Conservation (phyloP, 2,329 filamentous ascomycete genomes). For the Basipetospora chlamydospora region DNA sequence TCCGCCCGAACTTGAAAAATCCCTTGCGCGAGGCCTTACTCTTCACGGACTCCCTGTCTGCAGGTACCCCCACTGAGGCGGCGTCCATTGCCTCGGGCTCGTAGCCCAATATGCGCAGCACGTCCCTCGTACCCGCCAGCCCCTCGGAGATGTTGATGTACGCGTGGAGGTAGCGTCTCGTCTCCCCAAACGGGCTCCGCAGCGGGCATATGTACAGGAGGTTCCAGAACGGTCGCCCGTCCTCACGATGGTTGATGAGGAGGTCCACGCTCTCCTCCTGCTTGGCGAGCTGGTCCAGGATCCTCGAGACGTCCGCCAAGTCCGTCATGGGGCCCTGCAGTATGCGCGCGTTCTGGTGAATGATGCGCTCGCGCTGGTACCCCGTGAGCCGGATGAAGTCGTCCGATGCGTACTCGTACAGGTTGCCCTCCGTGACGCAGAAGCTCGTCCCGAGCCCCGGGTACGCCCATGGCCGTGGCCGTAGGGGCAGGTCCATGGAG, state of each 20-base stretch:
- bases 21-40: slow-evolving; percentile 14
- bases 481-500: slow-evolving; percentile 19
- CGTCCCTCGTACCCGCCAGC: too few relatives aligned
- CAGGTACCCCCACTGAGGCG: neutral
- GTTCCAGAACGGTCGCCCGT: slow-evolving; percentile 41
- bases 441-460: slow-evolving; percentile 44
- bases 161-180: slow-evolving; percentile 38
- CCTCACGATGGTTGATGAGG: slow-evolving; percentile 34
- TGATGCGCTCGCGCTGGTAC: slow-evolving; percentile 29
- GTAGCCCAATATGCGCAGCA: slow-evolving; percentile 30
- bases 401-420: slow-evolving; percentile 33
- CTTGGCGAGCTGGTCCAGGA: slow-evolving; percentile 25
- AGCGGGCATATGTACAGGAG: slow-evolving; percentile 39
- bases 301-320: slow-evolving; percentile 21
- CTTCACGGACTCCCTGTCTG: slow-evolving; percentile 1
- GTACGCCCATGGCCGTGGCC: too few relatives aligned
- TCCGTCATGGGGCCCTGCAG: slow-evolving; percentile 34
- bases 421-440: slow-evolving; percentile 36
- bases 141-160: slow-evolving; percentile 43
- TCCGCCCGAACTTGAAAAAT: slow-evolving; percentile 20
- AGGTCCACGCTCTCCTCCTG: slow-evolving; percentile 32
- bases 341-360: slow-evolving; percentile 34
- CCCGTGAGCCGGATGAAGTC: slow-evolving; percentile 37
- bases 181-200: slow-evolving; percentile 28
- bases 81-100: slow-evolving; percentile 1